Evolutionary conservation across 1,284 basidiomycete genomes (phyloP).

Genomic region (Rhizoctonia solani): DNA sequence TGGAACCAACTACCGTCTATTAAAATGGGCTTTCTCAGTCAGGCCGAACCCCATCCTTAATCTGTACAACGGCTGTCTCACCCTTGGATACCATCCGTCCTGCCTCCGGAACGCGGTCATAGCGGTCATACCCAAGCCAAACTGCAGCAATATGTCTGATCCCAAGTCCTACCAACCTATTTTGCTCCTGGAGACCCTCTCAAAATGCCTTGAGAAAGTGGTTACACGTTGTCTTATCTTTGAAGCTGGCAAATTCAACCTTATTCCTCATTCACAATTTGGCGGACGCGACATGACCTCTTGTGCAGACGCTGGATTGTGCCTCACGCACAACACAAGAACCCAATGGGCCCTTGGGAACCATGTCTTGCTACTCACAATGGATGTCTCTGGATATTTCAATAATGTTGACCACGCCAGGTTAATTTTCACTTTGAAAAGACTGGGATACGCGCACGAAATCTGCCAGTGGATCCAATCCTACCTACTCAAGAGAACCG

Average conservation of each 20-base stretch:
- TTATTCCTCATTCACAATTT: slow-evolving; percentile 43
- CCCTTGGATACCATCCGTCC: slow-evolving; percentile 53
- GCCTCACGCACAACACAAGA: slow-evolving; percentile 42
- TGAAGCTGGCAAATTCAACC: slow-evolving; percentile 37
- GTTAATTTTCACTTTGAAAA: slow-evolving; percentile 28
- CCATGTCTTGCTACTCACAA: slow-evolving; percentile 42
- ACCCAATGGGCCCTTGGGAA: too few relatives aligned
- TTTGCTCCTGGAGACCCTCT: slow-evolving; percentile 43
- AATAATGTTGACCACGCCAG: slow-evolving; percentile 44
- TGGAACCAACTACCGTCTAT: slow-evolving; percentile 34
- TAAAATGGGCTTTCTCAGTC: slow-evolving; percentile 40
- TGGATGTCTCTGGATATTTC: slow-evolving; percentile 46
- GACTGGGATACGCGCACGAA: slow-evolving; percentile 25
- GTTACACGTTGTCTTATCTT: slow-evolving; percentile 39
- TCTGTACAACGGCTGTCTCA: slow-evolving; percentile 49
- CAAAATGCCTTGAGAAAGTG: slow-evolving; percentile 44
- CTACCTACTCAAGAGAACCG: slow-evolving; percentile 39
- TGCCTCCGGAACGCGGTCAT: slow-evolving; percentile 40
- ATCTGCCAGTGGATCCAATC: slow-evolving; percentile 32
- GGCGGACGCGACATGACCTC: slow-evolving; percentile 41
- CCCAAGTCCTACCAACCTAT: slow-evolving; percentile 44
- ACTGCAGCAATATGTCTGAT: slow-evolving; percentile 43
- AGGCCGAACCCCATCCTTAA: not conserved
- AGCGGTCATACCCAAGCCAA: slow-evolving; percentile 42
- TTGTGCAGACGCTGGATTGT: slow-evolving; percentile 42